A percentile compares a stretch with the other conserved stretches of the same genome.
Evolutionary conservation across 1,284 basidiomycete species (phyloP).

Genomic region (Heterobasidion parviporum): DNA sequence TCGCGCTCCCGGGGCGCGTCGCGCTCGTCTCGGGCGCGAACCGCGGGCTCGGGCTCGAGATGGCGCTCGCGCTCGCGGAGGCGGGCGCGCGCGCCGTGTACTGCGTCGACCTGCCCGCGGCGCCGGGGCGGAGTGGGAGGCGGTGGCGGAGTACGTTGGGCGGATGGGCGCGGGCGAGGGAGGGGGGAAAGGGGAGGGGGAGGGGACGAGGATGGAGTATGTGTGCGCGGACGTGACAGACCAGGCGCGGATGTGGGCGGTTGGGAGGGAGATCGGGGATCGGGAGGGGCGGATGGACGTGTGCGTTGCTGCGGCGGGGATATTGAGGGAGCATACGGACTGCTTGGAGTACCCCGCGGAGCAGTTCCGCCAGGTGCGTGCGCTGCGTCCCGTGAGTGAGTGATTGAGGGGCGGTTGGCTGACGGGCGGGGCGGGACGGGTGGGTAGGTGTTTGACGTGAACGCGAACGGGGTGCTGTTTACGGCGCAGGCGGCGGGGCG

Average conservation of each 20-base stretch:
- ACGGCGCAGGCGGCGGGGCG: slow-evolving; percentile 75
- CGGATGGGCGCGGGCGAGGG: slow-evolving; percentile 28
- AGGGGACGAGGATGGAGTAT: slow-evolving; percentile 52
- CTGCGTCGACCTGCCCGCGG: slow-evolving; percentile 63
- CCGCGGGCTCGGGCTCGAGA: slow-evolving; percentile 76
- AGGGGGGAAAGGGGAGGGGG: slow-evolving; percentile 8
- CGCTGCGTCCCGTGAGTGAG: not conserved
- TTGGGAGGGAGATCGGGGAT: slow-evolving; percentile 52
- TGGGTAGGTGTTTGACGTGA: slow-evolving; percentile 61
- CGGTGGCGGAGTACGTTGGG: slow-evolving; percentile 44
- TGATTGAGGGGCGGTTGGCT: not conserved
- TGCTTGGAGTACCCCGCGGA: slow-evolving; percentile 66
- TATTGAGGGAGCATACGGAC: slow-evolving; percentile 52
- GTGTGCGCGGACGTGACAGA: slow-evolving; percentile 56
- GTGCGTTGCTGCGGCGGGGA: slow-evolving; percentile 73
- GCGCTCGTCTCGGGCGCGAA: slow-evolving; percentile 75
- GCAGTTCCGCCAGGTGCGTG: slow-evolving; percentile 58
- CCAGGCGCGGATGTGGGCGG: slow-evolving; percentile 48
- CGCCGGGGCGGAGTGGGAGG: slow-evolving; percentile 61
- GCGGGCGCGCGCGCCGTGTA: slow-evolving; percentile 71
- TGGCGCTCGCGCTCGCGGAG: slow-evolving; percentile 72
- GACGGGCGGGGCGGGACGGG: not conserved
- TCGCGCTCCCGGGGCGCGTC: slow-evolving; percentile 67
- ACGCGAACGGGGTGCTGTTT: slow-evolving; percentile 70
- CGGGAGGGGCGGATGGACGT: slow-evolving; percentile 62